Base-by-base conservation (phyloP, 371 early-diverging fungal species). In the Parasitella parasitica region DNA sequence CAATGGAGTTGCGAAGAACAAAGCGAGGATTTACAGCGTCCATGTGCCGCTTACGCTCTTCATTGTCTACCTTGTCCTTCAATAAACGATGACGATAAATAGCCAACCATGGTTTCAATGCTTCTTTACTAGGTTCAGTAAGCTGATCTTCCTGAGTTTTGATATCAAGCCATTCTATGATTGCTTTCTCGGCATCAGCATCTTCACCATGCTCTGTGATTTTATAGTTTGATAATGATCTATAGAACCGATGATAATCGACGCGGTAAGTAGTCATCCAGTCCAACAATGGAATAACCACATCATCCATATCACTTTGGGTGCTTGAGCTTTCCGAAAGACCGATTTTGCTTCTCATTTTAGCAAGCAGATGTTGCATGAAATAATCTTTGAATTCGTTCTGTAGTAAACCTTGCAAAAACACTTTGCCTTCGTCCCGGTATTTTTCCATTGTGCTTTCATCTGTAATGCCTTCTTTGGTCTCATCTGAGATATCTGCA, bases 201-300 rank as follows among this genome's bases (percentile, higher is more conserved):
- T 78, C 80, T 43, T 86, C 82, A 1, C 80, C 75, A 4, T 52
- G 63, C 0, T 54, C 58, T 18, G 71, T 69, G 5, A 75, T 61
- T 26, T 56, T 13, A 46, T 72, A 74, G 15, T 74, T 58, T 35
- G 78, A 79, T 3, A 95, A 72, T 0, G 81, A 63, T 3, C 94
- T 78, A 73, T 92, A 88, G 62, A 94, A 91, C 38, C 74, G 68
- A n/a, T 89, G 86, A 61, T 91, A 91, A 68, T 95, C 94, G 0
- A 86, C 76, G 13, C 69, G 57, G 13, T 82, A 80, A 7, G 77
- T 72, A 4, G 79, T 74, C 66, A 93, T 63, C 71, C 93, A 77
- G 20, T 83, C 79, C n/a, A 94, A 70, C 5, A 91, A 73, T 4
- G 93, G 94, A 22, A 83, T 75, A 22, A 93, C 73, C 0, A 93